A percentile compares a stretch with the other conserved stretches of the same genome.
Evolutionary conservation across 371 early-diverging fungal genomes (phyloP).

Genomic region (Apophysomyces ossiformis): DNA sequence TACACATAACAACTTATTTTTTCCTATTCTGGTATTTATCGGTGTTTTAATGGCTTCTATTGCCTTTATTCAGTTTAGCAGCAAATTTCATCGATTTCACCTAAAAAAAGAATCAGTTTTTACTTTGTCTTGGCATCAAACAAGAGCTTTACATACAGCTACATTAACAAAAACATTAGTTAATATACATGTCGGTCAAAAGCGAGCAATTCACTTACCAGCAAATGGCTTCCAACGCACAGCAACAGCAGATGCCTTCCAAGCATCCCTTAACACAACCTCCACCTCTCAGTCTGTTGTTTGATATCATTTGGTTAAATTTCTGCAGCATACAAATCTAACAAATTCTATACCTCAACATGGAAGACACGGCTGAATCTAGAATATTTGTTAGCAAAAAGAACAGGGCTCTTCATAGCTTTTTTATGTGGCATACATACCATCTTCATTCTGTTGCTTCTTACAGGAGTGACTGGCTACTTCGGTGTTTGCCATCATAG

Average conservation of each 20-base stretch:
- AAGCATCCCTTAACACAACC: conserved; percentile 45
- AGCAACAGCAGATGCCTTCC: conserved; percentile 43
- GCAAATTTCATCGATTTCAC: conserved; percentile 32
- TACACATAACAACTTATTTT: neutral
- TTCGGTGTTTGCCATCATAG: no score
- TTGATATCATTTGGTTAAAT: neutral
- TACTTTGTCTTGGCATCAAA: neutral
- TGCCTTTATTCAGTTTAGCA: conserved; percentile 24
- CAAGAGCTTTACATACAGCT: conserved; percentile 15
- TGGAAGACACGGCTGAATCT: conserved; percentile 3
- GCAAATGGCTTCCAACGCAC: conserved; percentile 32
- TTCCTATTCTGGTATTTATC: conserved; percentile 8
- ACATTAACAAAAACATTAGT: conserved; percentile 4
- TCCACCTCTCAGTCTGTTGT: conserved; percentile 38
- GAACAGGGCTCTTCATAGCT: neutral
- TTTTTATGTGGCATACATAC: neutral
- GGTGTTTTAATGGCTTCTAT: no score
- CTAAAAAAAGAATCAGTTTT: conserved; percentile 12
- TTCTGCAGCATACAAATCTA: neutral
- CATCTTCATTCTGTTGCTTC: neutral
- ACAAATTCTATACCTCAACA: neutral
- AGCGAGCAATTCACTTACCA: conserved; percentile 20
- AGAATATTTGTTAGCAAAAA: neutral
- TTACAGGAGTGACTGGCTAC: no score
- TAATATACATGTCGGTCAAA: neutral